Percentiles rank a stretch among this genome's conserved stretches.
Evolutionary conservation across 192 early-diverging fungal species (phyloP).

Genomic region (Coemansia sp.): DNA sequence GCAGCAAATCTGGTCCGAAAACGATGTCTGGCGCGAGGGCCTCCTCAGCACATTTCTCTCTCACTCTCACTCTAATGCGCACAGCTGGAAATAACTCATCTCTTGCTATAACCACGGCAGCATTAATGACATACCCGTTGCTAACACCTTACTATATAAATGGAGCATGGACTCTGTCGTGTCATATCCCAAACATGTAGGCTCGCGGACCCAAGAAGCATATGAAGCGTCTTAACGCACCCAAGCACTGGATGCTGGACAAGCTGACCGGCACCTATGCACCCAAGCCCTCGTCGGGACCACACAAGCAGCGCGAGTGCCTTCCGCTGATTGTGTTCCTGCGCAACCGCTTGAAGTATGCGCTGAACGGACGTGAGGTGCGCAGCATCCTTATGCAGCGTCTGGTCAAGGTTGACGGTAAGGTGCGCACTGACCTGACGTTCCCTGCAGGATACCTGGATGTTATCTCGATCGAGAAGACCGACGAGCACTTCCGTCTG

Average conservation of each 20-base stretch:
- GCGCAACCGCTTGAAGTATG: constrained; percentile 99
- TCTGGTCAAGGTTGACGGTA: constrained; percentile 98
- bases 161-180: neutral
- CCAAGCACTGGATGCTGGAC: constrained; percentile 99
- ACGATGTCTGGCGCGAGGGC: too few species aligned
- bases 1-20: too few species aligned
- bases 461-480: constrained; percentile 65
- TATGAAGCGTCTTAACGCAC: constrained; percentile 98
- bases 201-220: constrained; percentile 98
- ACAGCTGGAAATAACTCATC: too few species aligned
- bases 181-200: constrained; percentile 17
- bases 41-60: too few species aligned
- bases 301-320: constrained; percentile 99
- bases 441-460: constrained; percentile 98
- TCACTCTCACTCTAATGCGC: too few species aligned
- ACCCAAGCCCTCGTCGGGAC: constrained; percentile 94
- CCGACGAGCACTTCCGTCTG: constrained; percentile 99
- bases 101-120: too few species aligned
- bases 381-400: constrained; percentile 96
- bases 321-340: constrained; percentile 97
- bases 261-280: constrained; percentile 97
- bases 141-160: too few species aligned
- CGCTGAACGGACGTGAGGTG: constrained; percentile 96
- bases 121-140: too few species aligned
- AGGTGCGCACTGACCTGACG: constrained; percentile 95